These are phyloP conservation scores for Gossypium davidsonii DNA, from an alignment of 441 rosid genomes.

Conservation along the genomic window DNA sequence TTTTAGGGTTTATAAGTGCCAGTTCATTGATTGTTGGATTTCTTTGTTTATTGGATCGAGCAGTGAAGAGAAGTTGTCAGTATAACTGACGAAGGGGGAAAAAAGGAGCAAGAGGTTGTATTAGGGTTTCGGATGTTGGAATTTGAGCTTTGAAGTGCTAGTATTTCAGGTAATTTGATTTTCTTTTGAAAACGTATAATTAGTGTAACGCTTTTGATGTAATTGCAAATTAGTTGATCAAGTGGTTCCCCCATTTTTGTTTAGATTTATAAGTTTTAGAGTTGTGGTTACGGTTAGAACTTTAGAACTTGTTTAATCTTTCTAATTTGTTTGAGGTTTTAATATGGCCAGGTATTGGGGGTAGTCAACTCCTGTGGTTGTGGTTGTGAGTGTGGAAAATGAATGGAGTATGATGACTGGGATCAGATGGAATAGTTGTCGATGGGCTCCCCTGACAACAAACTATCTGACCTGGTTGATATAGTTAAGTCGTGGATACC, in stretches of 20 bases:
- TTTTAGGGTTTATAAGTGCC: slow-evolving; percentile 7
- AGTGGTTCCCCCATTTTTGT: not conserved
- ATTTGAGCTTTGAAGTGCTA: not conserved
- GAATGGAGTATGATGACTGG: slow-evolving; percentile 51
- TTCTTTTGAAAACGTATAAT: not conserved
- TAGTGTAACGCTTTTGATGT: not conserved
- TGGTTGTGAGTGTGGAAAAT: slow-evolving; percentile 33
- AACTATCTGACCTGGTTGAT: slow-evolving; percentile 41
- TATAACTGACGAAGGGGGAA: not conserved
- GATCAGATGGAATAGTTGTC: slow-evolving; percentile 39
- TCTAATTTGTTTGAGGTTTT: slow-evolving; percentile 1
- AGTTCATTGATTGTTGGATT: slow-evolving; percentile 3
- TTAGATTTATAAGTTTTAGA: not conserved
- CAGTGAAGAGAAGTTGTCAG: slow-evolving; percentile 6
- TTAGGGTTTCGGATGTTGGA: slow-evolving; percentile 8
- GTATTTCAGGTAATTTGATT: slow-evolving; percentile 14
- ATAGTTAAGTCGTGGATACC: slow-evolving; percentile 47
- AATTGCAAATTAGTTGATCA: not conserved
- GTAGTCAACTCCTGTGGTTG: slow-evolving; percentile 17
- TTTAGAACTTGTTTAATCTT: not conserved
- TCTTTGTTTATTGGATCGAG: slow-evolving; percentile 8
- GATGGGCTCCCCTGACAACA: slow-evolving; percentile 52
- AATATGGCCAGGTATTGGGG: slow-evolving; percentile 17
- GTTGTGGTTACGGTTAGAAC: not conserved
- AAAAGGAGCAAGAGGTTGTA: not conserved